These are phyloP conservation scores for Thelephora aurantiotincta DNA, from an alignment of 768 basidiomycete genomes.

Conservation along the genomic window DNA sequence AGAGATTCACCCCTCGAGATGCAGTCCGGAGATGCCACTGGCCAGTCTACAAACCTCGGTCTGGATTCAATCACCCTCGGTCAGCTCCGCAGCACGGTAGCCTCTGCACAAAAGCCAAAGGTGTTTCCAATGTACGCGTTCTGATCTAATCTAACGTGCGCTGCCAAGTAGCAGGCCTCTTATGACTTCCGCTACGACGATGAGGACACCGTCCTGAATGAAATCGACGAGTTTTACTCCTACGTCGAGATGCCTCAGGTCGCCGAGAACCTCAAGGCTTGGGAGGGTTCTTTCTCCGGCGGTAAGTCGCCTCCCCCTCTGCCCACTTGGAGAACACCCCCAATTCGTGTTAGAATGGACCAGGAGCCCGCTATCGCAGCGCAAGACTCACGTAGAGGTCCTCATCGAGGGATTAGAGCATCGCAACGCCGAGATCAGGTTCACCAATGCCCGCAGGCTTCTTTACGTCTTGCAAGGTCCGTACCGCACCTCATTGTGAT, in stretches of 20 bases:
- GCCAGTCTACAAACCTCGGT: slow-evolving; percentile 19
- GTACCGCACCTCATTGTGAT: slow-evolving; percentile 6
- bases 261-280: slow-evolving; percentile 74
- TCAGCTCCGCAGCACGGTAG: slow-evolving; percentile 64
- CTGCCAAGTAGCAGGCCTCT: slow-evolving; percentile 51
- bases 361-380: slow-evolving; percentile 40
- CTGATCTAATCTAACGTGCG: slow-evolving; percentile 7
- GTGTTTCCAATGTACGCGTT: slow-evolving; percentile 18
- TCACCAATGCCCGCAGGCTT: slow-evolving; percentile 74
- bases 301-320: slow-evolving; percentile 30
- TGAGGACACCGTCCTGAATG: slow-evolving; percentile 90
- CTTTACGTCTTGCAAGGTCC: slow-evolving; percentile 89
- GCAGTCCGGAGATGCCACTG: slow-evolving; percentile 18
- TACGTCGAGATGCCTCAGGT: slow-evolving; percentile 93
- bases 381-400: slow-evolving; percentile 63
- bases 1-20: slow-evolving; percentile 2
- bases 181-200: slow-evolving; percentile 95
- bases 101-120: slow-evolving; percentile 61
- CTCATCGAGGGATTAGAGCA: slow-evolving; percentile 84
- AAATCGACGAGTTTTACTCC: slow-evolving; percentile 96
- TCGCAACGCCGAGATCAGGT: slow-evolving; percentile 69
- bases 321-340: slow-evolving; percentile 5
- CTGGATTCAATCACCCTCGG: slow-evolving; percentile 70
- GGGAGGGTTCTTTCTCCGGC: slow-evolving; percentile 70
- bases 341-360: slow-evolving; percentile 55